A percentile compares a stretch with the other conserved stretches of the same genome.
These are phyloP conservation scores for Naganishia antarctica DNA, from an alignment of 768 basidiomycete genomes.

Conservation along the genomic window DNA sequence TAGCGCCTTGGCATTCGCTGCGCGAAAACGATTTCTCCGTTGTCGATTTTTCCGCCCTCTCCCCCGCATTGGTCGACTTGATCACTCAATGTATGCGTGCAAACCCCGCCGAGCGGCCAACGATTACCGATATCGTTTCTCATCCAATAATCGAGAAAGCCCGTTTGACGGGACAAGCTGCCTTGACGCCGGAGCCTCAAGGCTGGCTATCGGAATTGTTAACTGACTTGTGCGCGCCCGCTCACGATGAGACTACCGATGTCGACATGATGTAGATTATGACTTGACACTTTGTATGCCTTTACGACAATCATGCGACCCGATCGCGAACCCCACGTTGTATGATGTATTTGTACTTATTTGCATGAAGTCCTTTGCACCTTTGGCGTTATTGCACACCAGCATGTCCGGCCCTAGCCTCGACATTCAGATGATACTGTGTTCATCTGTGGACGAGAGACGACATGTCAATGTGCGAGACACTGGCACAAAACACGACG, in stretches of 20 bases:
- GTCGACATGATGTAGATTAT: constrained; percentile 32
- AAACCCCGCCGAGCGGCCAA: constrained; percentile 48
- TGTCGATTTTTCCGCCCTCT: constrained; percentile 45
- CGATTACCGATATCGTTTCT: constrained; percentile 33
- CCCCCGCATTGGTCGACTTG: constrained; percentile 43
- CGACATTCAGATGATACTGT: too few relatives aligned
- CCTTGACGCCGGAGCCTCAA: constrained; percentile 43
- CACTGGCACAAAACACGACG: too few relatives aligned
- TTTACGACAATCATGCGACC: background rate
- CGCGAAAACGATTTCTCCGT: constrained; percentile 83
- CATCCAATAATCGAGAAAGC: constrained; percentile 45
- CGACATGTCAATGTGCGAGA: too few relatives aligned
- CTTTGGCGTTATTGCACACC: too few relatives aligned
- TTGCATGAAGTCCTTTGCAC: too few relatives aligned
- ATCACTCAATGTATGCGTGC: constrained; percentile 45
- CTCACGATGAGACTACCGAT: constrained; percentile 20
- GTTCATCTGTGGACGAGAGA: too few relatives aligned
- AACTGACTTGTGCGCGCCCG: constrained; percentile 24
- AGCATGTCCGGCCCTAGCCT: too few relatives aligned
- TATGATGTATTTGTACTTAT: too few relatives aligned
- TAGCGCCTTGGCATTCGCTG: constrained; percentile 86
- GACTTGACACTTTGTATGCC: background rate
- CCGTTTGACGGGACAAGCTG: constrained; percentile 33
- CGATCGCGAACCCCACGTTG: background rate
- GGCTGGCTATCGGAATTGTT: constrained; percentile 41